phyloP scores from a whole-genome alignment of 2,329 filamentous ascomycete species.

The Pseudogymnoascus sp. region DNA sequence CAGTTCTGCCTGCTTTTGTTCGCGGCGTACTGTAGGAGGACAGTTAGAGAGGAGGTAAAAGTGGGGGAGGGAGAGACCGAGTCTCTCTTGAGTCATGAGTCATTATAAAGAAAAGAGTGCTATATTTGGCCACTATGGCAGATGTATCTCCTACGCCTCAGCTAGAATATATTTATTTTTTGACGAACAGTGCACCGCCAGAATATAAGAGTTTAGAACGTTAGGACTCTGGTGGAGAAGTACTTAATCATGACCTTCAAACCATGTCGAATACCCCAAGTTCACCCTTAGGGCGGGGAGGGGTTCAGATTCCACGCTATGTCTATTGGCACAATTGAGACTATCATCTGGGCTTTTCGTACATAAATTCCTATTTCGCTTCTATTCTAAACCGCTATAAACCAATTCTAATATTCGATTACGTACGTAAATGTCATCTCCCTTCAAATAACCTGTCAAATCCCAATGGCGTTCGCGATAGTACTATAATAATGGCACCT shows the following conservation, averaged over 20 bases:
- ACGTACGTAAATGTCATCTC: background rate
- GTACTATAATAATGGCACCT: constrained; percentile 43
- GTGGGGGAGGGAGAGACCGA: background rate
- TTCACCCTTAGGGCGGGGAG: too few relatives aligned
- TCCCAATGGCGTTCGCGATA: constrained; percentile 32
- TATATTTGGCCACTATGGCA: background rate
- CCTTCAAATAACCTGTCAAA: background rate
- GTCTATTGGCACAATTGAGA: too few relatives aligned
- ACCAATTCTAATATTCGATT: background rate
- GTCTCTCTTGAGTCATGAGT: background rate
- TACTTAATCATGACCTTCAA: too few relatives aligned
- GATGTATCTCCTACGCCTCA: too few relatives aligned
- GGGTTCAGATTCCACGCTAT: too few relatives aligned
- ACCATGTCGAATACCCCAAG: too few relatives aligned
- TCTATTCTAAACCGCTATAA: background rate
- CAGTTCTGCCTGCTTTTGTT: background rate
- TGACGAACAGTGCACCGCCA: too few relatives aligned
- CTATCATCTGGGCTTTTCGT: background rate
- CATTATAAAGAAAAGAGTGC: background rate
- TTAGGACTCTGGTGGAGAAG: too few relatives aligned
- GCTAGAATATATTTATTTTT: too few relatives aligned
- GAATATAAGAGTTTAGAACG: too few relatives aligned
- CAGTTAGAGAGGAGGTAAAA: background rate
- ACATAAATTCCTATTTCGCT: background rate
- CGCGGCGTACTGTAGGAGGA: background rate